These are phyloP conservation scores for Phytophthora fragariae DNA, from an alignment of 352 stramenopile species.

Conservation along the genomic window DNA sequence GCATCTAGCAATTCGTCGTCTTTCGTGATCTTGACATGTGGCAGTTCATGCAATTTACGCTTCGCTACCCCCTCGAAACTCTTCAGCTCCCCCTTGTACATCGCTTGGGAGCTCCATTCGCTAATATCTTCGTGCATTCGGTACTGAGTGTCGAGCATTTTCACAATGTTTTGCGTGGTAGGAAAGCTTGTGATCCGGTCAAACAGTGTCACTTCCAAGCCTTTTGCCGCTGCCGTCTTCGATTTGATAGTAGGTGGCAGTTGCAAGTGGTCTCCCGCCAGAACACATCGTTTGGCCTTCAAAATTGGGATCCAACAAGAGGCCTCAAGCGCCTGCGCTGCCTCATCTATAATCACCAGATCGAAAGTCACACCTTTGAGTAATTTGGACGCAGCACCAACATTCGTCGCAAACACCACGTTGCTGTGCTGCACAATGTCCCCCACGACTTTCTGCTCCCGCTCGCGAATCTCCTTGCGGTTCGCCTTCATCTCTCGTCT, in stretches of 20 bases:
- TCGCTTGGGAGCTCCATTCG: constrained; percentile 94
- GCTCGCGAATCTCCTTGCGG: constrained; percentile 94
- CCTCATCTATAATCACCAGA: constrained; percentile 97
- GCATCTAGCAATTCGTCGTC: constrained; percentile 75
- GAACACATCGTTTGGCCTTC: constrained; percentile 88
- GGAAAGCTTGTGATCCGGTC: constrained; percentile 91
- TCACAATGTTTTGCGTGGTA: constrained; percentile 63
- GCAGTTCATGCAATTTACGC: constrained; percentile 84
- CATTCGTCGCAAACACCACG: constrained; percentile 97
- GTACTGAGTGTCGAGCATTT: constrained; percentile 97
- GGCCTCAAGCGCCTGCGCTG: constrained; percentile 96
- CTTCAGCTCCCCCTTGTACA: constrained; percentile 93
- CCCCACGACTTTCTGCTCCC: constrained; percentile 94
- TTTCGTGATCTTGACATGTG: constrained; percentile 60
- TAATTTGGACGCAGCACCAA: constrained; percentile 93
- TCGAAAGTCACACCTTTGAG: constrained; percentile 94
- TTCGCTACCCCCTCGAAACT: constrained; percentile 80
- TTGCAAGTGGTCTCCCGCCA: constrained; percentile 97
- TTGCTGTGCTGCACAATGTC: constrained; percentile 93
- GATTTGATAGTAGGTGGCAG: constrained; percentile 97
- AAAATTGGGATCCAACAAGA: constrained; percentile 98
- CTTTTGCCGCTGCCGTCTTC: constrained; percentile 69
- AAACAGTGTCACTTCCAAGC: constrained; percentile 95
- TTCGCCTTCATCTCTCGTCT: constrained; percentile 90
- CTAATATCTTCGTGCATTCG: constrained; percentile 97